Evolutionary conservation across 352 stramenopile genomes (phyloP).

Genomic region (Blastocystis sp.): DNA sequence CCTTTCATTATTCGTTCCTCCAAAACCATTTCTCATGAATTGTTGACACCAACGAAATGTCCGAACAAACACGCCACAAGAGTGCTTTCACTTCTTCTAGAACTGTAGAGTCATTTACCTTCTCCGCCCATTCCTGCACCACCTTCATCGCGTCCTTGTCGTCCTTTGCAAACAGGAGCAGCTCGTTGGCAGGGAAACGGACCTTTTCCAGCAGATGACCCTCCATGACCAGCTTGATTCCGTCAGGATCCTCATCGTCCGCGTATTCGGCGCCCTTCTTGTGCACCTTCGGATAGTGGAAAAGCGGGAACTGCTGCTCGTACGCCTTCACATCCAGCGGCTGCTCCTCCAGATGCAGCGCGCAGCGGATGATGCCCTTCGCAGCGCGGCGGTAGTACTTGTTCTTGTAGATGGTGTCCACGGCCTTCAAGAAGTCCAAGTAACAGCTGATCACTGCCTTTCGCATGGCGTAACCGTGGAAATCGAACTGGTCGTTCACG

Average conservation of each 20-base stretch:
- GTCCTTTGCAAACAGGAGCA: conserved; percentile 25
- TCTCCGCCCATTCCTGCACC: background rate
- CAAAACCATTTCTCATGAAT: no score
- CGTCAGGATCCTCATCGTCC: conserved; percentile 21
- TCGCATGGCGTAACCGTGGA: conserved; percentile 6
- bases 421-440: background rate
- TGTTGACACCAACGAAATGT: background rate
- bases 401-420: background rate
- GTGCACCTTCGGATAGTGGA: background rate
- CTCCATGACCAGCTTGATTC: background rate
- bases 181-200: background rate
- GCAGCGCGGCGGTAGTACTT: background rate
- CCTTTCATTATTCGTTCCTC: no score
- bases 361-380: background rate
- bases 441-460: background rate
- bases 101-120: background rate
- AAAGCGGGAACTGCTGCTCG: background rate
- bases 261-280: conserved; percentile 36
- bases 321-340: conserved; percentile 7
- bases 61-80: background rate
- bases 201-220: background rate
- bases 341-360: background rate
- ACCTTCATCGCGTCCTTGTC: conserved; percentile 6
- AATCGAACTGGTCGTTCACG: conserved; percentile 41
- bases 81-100: background rate